These are phyloP conservation scores for Petunia hybrid DNA, from an alignment of 305 asterid species.

Conservation along the genomic window DNA sequence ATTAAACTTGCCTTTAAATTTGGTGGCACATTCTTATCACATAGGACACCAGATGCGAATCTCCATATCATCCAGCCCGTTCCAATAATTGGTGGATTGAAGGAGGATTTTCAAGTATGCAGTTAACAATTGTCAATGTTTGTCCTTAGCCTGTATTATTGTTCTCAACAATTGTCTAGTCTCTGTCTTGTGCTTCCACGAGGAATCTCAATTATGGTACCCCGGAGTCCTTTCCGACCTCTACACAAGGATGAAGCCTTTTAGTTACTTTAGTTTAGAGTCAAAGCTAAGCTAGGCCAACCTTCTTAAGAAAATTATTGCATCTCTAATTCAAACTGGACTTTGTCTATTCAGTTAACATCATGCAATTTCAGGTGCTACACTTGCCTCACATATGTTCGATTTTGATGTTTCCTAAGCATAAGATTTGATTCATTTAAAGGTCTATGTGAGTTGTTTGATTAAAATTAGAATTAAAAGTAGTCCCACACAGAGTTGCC, in stretches of 20 bases:
- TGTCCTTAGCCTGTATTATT: neutral
- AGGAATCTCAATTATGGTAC: neutral
- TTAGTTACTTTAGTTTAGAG: constrained; percentile 13
- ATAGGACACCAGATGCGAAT: too few relatives aligned
- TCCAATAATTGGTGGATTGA: too few relatives aligned
- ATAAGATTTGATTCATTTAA: neutral
- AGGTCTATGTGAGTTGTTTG: neutral
- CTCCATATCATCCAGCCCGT: too few relatives aligned
- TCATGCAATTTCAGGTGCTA: neutral
- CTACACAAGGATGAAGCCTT: neutral
- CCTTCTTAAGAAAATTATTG: neutral
- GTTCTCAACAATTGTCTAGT: neutral
- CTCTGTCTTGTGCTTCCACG: neutral
- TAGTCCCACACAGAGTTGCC: too few relatives aligned
- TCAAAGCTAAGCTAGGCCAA: neutral
- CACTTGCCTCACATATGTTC: neutral
- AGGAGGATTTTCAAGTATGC: neutral
- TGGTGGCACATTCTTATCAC: too few relatives aligned
- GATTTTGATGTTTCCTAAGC: constrained; percentile 11
- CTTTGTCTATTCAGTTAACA: neutral
- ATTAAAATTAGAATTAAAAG: neutral
- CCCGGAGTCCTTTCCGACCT: neutral
- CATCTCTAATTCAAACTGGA: neutral
- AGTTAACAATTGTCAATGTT: neutral
- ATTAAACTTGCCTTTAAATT: too few relatives aligned